Evolutionary conservation across 108 stramenopile genomes (phyloP).

Genomic region (Skeletonema marinoi): DNA sequence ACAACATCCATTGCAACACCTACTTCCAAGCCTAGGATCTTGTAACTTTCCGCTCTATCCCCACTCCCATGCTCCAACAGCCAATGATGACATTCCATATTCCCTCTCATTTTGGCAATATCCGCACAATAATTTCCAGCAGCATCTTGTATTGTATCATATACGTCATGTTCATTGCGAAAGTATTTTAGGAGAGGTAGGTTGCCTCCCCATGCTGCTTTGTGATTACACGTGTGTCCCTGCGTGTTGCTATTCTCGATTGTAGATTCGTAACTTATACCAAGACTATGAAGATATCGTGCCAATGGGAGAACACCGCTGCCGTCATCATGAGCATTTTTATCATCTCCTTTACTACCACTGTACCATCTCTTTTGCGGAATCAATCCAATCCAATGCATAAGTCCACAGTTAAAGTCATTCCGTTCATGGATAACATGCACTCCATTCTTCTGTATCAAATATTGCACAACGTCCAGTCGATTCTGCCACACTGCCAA

Average conservation of each 20-base stretch:
- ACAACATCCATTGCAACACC: conserved; percentile 27
- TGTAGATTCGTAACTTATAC: conserved; percentile 27
- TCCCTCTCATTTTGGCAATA: conserved; percentile 81
- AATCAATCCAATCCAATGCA: conserved; percentile 81
- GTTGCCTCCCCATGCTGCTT: conserved; percentile 88
- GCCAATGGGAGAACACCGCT: conserved; percentile 44
- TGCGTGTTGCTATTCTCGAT: conserved; percentile 52
- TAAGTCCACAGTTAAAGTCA: conserved; percentile 77
- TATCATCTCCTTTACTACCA: background rate
- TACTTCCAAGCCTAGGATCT: conserved; percentile 52
- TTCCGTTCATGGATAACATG: conserved; percentile 58
- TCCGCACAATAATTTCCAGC: conserved; percentile 85
- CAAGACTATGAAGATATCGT: conserved; percentile 41
- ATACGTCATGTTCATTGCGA: conserved; percentile 62
- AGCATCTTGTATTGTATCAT: conserved; percentile 64
- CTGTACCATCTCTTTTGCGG: conserved; percentile 50
- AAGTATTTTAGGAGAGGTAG: conserved; percentile 62
- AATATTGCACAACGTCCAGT: conserved; percentile 52
- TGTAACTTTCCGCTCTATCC: conserved; percentile 57
- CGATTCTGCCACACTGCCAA: conserved; percentile 88
- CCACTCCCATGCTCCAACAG: conserved; percentile 62
- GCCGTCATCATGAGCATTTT: conserved; percentile 30
- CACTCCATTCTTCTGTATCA: conserved; percentile 49
- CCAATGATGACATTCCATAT: conserved; percentile 53
- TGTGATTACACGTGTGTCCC: conserved; percentile 77